Evolutionary conservation across 768 basidiomycete species (phyloP), one percentile per base, ranked within the genome.

Genomic region (Pulveroboletus sp.): DNA sequence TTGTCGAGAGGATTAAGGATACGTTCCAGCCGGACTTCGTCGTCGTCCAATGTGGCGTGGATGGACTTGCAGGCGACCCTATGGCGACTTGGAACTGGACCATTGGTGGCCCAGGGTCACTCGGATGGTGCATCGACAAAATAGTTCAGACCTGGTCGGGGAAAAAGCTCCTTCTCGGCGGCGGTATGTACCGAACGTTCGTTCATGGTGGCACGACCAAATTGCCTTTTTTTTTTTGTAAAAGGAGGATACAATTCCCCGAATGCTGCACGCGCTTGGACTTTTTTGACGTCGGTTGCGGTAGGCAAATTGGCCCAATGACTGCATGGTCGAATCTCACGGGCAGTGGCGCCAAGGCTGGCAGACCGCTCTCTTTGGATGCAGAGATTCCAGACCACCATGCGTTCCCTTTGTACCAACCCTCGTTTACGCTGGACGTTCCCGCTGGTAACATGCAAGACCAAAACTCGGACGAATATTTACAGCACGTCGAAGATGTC

Each of bases 251-350:
- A 98, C 63, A 75, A 88, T 57, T 79, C 81, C 5, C 71, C 89
- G 2, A 94, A 94, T 57, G 83, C 83, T 1, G 93, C 93, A 0
- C 78, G 93, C 11, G 89, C 89, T 0, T 96, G 92, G 91, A 74
- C 89, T 1, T 82, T 82, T 59, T 69, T 93, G 15, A 95, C 93
- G 1, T 85, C 86, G 0, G 69, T 89, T 5, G 79, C 80, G 27
- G 89, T 92, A 57, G 54, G 86, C 71, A 15, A 11, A 40, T 35
- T 43, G 47, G 31, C 9, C 17, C 10, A 14, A 38, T n/a, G 47
- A 28, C 9, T 21, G 8, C 14, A 38, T n/a, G 3, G 31, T 46
- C 8, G 37, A 37, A n/a, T 52, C 36, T 54, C 44, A 41, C 18
- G 8, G 6, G 30, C 24, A 17, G 18, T 51, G 31, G 43, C 24